Evolutionary conservation across 106 monocot genomes (phyloP), one percentile per base, ranked within the genome.

Genomic region (Ottelia alismoides): DNA sequence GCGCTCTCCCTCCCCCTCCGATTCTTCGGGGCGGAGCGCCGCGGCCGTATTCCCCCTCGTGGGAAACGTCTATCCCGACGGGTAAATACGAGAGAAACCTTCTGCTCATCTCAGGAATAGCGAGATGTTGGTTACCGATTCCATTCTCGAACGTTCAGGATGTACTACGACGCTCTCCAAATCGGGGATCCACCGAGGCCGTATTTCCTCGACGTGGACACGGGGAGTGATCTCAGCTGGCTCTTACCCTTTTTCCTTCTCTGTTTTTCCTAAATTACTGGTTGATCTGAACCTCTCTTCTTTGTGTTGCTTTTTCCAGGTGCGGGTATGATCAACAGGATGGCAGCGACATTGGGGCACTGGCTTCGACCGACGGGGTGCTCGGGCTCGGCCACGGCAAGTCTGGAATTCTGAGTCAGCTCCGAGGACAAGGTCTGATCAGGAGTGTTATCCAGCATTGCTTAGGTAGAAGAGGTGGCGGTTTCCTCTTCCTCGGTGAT

Each of bases 151-250:
- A 31, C 20, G 32, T 7, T 47, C 55, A 70, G 70, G 55, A 7
- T 70, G 1, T 70, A 47, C 56, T 70, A 49, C 27, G 70, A 24
- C 20, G 0, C 29, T 16, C 78, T 92, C 67, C 61, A 10, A 49
- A 81, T 92, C 22, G 91, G 91, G 2, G 56, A 85, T 7, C 91
- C 91, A 18, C 84, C 85, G 53, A 81, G 62, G 62, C 84, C 91
- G 20, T 92, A 92, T 58, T 92, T 78, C 65, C 69, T 92, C 17
- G n/a, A n/a, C n/a, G n/a, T n/a, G n/a, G n/a, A n/a, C n/a, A n/a
- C n/a, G n/a, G n/a, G n/a, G n/a, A n/a, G 90, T 75, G 90, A 84
- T 31, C 72, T 90, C 56, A 78, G 80, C 31, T 90, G 90, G 90
- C 62, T 90, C 46, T n/a, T n/a, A n/a, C n/a, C n/a, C n/a, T n/a